phyloP scores from a whole-genome alignment of 768 basidiomycete genomes.

The Sistotremastrum niveocremeum region DNA sequence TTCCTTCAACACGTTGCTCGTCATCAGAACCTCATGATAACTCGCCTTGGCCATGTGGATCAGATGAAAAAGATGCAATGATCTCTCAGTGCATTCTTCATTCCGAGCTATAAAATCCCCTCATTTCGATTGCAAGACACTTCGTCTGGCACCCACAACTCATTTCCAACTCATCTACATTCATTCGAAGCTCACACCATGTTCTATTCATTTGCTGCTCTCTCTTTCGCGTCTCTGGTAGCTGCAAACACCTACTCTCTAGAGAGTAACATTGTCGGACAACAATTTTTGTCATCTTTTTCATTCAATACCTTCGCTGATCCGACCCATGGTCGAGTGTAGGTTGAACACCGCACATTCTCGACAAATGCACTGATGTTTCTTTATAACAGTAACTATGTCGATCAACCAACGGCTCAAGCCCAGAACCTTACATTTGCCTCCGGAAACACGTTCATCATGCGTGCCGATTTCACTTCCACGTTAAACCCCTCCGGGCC shows the following conservation, averaged over 20 bases:
- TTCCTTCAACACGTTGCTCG: too few species aligned
- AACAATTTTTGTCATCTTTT: conserved; percentile 39
- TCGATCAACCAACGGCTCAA: conserved; percentile 32
- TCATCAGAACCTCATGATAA: too few species aligned
- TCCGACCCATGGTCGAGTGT: conserved; percentile 60
- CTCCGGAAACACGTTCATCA: conserved; percentile 35
- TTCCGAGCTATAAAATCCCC: too few species aligned
- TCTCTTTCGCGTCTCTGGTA: too few species aligned
- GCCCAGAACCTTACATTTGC: conserved; percentile 45
- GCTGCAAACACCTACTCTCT: conserved; percentile 23
- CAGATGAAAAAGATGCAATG: too few species aligned
- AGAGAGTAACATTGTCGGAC: conserved; percentile 31
- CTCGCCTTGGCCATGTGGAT: too few species aligned
- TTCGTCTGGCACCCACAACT: too few species aligned
- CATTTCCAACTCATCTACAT: too few species aligned
- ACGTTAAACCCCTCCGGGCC: conserved; percentile 32
- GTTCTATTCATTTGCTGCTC: too few species aligned
- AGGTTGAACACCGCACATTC: conserved; percentile 9
- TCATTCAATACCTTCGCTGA: conserved; percentile 35
- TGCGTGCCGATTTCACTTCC: conserved; percentile 42
- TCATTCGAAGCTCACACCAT: too few species aligned
- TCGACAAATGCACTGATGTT: not conserved
- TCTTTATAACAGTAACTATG: conserved; percentile 24
- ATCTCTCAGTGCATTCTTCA: too few species aligned
- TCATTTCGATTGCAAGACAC: too few species aligned